Base-by-base conservation (phyloP, 2,329 filamentous ascomycete genomes). In the Ophidiomyces ophidiicola region DNA sequence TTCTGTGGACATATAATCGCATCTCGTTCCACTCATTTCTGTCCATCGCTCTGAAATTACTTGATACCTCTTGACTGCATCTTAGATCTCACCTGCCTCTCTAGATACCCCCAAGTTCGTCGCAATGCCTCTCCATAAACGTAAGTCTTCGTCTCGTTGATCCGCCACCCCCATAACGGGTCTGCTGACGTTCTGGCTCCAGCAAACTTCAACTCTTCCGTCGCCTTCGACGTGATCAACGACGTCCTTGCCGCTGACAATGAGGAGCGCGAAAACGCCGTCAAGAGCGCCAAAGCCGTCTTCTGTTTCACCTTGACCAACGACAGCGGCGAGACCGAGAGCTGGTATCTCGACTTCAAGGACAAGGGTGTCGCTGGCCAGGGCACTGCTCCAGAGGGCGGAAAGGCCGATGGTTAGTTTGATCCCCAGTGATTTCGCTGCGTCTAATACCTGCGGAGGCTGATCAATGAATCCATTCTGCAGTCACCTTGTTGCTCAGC, bases 331-430 rank as follows among this genome's bases (percentile, higher is more conserved):
- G 75, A 87, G 61, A 78, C 78, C 43, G 78, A 84, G 55, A 82
- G 76, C 66, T 98, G 90, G 90, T 76, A 92, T 68, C 83, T 98
- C 52, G 90, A 98, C 61, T 76, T 98, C 46, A 94, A 94, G 72
- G 74, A 92, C 55, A 81, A 79, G 46, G 90, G 90, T 47, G 73
- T 72, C 41, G 87, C 94, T 29, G 81, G 74, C 53, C 80, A 81
- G 57, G 90, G 90, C 41, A 59, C 73, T 18, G 72, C 72, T 21
- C 75, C 76, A 8, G 60, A 62, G 39, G 81, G 80, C 51, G 74
- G 74, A 50, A 94, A 94, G 69, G 78, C 88, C 28, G 84, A 78
- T 58, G 83, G 85, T 92, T 60, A 55, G 76, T 63, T 25, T 11
- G 18, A 17, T 30, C n/a, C n/a, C n/a, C n/a, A n/a, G 2, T 32